These are phyloP conservation scores for Hygrophorus russula DNA, from an alignment of 768 basidiomycete species.

Conservation along the genomic window DNA sequence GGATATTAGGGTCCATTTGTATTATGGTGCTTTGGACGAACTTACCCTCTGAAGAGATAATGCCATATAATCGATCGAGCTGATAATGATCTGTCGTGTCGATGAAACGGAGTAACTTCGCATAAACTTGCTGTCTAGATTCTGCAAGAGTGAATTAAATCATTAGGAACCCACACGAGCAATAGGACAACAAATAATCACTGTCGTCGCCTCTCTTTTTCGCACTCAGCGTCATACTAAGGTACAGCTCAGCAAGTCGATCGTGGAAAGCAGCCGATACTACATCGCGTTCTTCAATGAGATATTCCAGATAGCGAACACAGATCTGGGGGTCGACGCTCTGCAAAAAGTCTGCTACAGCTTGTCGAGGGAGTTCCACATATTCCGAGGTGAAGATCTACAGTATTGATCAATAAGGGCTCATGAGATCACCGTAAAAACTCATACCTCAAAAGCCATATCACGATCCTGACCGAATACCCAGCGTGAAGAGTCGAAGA, in stretches of 20 bases:
- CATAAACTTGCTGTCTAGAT: conserved; percentile 38
- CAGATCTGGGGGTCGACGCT: conserved; percentile 58
- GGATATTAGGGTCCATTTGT: neutral
- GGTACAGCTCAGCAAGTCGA: conserved; percentile 79
- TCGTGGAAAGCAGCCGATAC: conserved; percentile 67
- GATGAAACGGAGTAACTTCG: conserved; percentile 71
- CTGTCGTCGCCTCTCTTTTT: conserved; percentile 51
- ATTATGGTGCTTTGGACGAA: neutral
- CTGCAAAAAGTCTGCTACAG: conserved; percentile 73
- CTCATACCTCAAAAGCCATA: conserved; percentile 64
- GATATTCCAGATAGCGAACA: conserved; percentile 72
- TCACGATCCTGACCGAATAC: conserved; percentile 63
- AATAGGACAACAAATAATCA: conserved; percentile 17
- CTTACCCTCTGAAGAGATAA: conserved; percentile 75
- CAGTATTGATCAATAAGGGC: neutral
- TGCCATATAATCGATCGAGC: conserved; percentile 69
- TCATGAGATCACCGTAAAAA: neutral
- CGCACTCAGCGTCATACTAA: conserved; percentile 50
- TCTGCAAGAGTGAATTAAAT: conserved; percentile 21
- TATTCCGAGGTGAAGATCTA: conserved; percentile 97
- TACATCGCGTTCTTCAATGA: conserved; percentile 69
- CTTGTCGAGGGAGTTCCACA: conserved; percentile 72
- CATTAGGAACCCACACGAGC: conserved; percentile 2
- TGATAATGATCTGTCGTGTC: conserved; percentile 57
- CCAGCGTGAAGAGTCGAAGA: conserved; percentile 80